These are phyloP conservation scores for Ophiostoma quercus DNA, from an alignment of 2,329 filamentous ascomycete genomes.

Conservation along the genomic window DNA sequence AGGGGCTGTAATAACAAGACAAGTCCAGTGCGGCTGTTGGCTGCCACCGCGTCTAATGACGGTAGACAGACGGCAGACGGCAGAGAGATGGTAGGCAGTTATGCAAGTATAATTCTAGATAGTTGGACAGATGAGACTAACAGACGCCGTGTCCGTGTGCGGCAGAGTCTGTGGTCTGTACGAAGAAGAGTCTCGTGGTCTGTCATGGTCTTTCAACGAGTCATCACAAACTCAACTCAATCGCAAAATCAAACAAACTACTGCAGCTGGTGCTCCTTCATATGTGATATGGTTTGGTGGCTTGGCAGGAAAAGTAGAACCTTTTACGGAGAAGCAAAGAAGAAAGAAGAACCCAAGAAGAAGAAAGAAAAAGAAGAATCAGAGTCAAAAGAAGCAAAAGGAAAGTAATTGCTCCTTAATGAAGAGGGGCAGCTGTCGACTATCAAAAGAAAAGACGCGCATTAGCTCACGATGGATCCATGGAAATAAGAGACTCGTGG, in stretches of 20 bases:
- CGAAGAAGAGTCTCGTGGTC: background rate
- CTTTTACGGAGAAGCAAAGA: background rate
- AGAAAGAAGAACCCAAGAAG: background rate
- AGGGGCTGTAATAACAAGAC: slow-evolving; percentile 2
- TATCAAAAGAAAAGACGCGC: slow-evolving; percentile 3
- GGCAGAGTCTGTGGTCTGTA: background rate
- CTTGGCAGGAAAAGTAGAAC: too few relatives aligned
- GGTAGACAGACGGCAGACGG: background rate
- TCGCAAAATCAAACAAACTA: background rate
- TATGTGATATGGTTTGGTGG: background rate
- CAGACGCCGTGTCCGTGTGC: background rate
- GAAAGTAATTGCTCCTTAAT: background rate
- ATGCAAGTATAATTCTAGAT: background rate
- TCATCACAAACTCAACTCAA: too few relatives aligned
- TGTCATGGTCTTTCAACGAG: background rate
- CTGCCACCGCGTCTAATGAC: background rate
- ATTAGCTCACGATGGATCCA: slow-evolving; percentile 5
- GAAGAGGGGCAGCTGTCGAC: slow-evolving; percentile 2
- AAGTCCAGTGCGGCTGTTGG: slow-evolving; percentile 20
- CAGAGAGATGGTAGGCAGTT: background rate
- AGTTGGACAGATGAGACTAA: too few relatives aligned
- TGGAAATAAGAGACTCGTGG: background rate
- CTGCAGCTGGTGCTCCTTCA: background rate
- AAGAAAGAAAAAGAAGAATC: background rate
- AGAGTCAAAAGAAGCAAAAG: background rate